A percentile compares a stretch with the other conserved stretches of the same genome.
These are phyloP conservation scores for Artomyces pyxidatus DNA, from an alignment of 768 basidiomycete species.

Conservation along the genomic window DNA sequence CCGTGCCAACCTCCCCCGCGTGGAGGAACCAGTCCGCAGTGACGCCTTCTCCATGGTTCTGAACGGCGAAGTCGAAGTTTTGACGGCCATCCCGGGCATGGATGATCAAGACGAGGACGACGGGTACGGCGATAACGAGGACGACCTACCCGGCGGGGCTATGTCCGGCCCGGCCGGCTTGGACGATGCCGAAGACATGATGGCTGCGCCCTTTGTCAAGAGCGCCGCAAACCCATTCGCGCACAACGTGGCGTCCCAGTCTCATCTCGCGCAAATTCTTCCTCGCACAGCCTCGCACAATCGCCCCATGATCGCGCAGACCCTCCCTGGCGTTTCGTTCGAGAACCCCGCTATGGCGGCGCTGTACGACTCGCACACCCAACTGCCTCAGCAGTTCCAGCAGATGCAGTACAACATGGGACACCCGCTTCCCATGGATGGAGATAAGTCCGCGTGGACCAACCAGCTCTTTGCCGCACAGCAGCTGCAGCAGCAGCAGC, in stretches of 20 bases:
- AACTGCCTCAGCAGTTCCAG: constrained; percentile 24
- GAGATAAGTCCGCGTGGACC: constrained; percentile 25
- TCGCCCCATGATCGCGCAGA: constrained; percentile 39
- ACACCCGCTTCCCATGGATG: constrained; percentile 16
- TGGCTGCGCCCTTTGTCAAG: constrained; percentile 29
- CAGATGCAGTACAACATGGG: constrained; percentile 15
- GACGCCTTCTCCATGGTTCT: constrained; percentile 69
- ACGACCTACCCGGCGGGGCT: constrained; percentile 16
- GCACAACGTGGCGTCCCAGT: constrained; percentile 21
- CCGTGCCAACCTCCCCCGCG: constrained; percentile 58
- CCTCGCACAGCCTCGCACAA: constrained; percentile 23
- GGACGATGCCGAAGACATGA: constrained; percentile 17
- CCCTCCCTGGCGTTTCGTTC: constrained; percentile 33
- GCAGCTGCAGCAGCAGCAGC: constrained; percentile 14
- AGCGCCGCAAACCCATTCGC: constrained; percentile 28
- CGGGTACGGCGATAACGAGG: constrained; percentile 36
- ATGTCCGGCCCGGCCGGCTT: constrained; percentile 18
- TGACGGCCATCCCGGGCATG: constrained; percentile 36
- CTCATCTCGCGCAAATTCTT: constrained; percentile 19
- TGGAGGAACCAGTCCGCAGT: constrained; percentile 66
- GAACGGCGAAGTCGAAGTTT: constrained; percentile 61
- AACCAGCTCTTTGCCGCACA: constrained; percentile 12
- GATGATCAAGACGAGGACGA: constrained; percentile 52
- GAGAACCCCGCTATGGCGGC: constrained; percentile 46
- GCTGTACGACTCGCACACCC: constrained; percentile 32